Evolutionary conservation across 2,329 filamentous ascomycete genomes (phyloP), one percentile per base, ranked within the genome.

Genomic region (Colletotrichum somersetense): DNA sequence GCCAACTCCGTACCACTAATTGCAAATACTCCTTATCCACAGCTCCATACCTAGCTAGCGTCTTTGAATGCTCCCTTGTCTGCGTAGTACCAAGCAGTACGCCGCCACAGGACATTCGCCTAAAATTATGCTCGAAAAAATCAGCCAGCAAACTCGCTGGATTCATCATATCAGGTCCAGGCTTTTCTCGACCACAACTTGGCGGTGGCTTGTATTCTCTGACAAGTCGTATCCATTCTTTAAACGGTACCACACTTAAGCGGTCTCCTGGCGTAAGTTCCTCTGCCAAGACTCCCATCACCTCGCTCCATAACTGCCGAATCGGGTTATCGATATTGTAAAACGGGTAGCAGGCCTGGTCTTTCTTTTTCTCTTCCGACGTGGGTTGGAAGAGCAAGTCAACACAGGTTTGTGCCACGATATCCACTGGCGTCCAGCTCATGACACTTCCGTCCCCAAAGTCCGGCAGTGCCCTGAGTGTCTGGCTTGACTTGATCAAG

Each of bases 401-500:
- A 6, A 23, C n/a, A 3, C 33, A 40, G 12, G 55, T 23, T 20
- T 5, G 18, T 20, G 55, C 55, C 16, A 38, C 30, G 6, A n/a
- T 3, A 35, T 88, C 79, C 7, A 88, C 86, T 0, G 86, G 84
- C 0, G 78, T 80, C 87, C 87, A 89, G 8, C 74, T 82, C 1
- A 87, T 66, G 1, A 70, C 56, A 0, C 85, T 85, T 0, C 79
- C 61, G 2, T 56, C 30, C 18, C 33, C 55, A n/a, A 87, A 73
- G 30, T 83, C 79, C 0, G 87, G 86, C 11, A 86, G 74, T 0
- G 77, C 79, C 0, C 78, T 77, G 0, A 89, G 72, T 0, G 83
- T 83, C 73, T 89, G 85, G 0, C 84, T 82, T 0, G 84, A 86
- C 76, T 88, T 88, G 63, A 88, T 75, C 30, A 89, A 67, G 72